Evolutionary conservation across 2,329 filamentous ascomycete genomes (phyloP).

Genomic region (Colletotrichum endophyticum): DNA sequence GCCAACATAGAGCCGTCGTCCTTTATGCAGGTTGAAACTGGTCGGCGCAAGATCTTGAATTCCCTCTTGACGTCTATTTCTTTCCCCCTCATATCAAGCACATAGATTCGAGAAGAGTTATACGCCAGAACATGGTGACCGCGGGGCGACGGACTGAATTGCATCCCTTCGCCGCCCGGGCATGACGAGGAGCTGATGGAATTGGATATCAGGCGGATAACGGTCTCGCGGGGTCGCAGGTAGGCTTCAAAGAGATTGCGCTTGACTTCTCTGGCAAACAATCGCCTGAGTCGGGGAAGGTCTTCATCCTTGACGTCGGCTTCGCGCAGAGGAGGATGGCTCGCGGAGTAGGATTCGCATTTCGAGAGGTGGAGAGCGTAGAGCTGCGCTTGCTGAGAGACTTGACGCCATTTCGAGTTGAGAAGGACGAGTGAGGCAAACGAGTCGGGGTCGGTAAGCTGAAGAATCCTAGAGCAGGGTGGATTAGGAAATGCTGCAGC

Average conservation of each 20-base stretch:
- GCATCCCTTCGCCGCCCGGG: conserved; percentile 84
- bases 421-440: conserved; percentile 71
- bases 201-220: conserved; percentile 81
- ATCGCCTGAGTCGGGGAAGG: conserved; percentile 64
- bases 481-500: not conserved
- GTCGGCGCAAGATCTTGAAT: conserved; percentile 78
- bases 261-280: conserved; percentile 74
- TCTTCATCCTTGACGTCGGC: conserved; percentile 48
- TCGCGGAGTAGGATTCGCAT: conserved; percentile 64
- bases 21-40: conserved; percentile 77
- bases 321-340: conserved; percentile 44
- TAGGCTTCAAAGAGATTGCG: conserved; percentile 81
- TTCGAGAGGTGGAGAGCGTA: conserved; percentile 67
- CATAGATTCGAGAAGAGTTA: conserved; percentile 84
- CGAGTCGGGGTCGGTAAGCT: conserved; percentile 62
- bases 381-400: conserved; percentile 67
- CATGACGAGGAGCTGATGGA: conserved; percentile 85
- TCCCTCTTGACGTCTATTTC: conserved; percentile 73
- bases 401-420: conserved; percentile 68
- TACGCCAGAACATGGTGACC: conserved; percentile 79
- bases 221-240: conserved; percentile 70
- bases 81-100: conserved; percentile 70
- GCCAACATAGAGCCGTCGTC: conserved; percentile 80
- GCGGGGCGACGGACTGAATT: conserved; percentile 79
- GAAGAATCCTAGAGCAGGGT: conserved; percentile 58